These are phyloP conservation scores for Lyophyllum atratum DNA, from an alignment of 768 basidiomycete species.

Conservation along the genomic window DNA sequence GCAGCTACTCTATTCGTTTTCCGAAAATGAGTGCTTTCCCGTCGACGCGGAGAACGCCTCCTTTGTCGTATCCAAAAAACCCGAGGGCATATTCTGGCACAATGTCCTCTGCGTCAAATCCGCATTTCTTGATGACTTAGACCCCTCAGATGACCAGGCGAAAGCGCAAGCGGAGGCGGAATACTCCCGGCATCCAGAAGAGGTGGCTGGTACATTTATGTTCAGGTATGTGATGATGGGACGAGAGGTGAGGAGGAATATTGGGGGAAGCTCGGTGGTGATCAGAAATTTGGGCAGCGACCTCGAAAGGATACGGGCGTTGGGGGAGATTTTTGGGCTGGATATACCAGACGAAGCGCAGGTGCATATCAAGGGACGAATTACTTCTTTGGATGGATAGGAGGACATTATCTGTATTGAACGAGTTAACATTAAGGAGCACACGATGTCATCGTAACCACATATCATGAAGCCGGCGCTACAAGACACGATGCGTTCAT, in stretches of 20 bases:
- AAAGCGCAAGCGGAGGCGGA: neutral
- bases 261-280: constrained; percentile 22
- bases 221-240: constrained; percentile 22
- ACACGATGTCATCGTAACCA: too few species aligned
- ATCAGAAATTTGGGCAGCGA: constrained; percentile 27
- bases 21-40: constrained; percentile 27
- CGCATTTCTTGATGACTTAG: constrained; percentile 23
- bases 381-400: constrained; percentile 17
- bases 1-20: constrained; percentile 27
- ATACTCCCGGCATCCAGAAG: neutral
- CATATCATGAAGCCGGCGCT: too few species aligned
- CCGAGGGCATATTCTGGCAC: constrained; percentile 21
- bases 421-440: too few species aligned
- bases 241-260: constrained; percentile 25
- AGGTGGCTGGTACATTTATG: neutral
- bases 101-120: constrained; percentile 26
- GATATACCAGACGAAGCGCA: constrained; percentile 22
- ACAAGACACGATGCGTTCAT: too few species aligned
- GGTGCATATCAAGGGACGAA: constrained; percentile 24
- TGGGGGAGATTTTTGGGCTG: constrained; percentile 29
- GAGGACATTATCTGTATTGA: neutral
- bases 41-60: constrained; percentile 25
- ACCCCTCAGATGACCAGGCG: neutral
- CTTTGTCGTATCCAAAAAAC: constrained; percentile 22
- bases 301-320: constrained; percentile 27